These are phyloP conservation scores for Aspergillus sp. DNA, from an alignment of 2,329 filamentous ascomycete species.

Conservation along the genomic window DNA sequence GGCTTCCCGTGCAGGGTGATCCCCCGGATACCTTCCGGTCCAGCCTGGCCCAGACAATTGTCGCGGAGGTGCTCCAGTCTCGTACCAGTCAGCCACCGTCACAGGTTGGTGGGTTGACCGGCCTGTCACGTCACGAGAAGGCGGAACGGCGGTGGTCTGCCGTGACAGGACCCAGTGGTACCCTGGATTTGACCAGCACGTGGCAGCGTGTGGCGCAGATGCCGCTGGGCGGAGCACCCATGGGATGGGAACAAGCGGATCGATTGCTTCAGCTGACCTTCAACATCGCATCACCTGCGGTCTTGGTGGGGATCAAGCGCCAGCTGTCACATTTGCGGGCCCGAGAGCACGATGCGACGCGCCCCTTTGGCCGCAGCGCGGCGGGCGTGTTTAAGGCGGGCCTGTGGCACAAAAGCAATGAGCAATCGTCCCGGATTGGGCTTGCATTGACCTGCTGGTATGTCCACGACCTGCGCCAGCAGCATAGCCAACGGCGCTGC, in stretches of 20 bases:
- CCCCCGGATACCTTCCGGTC: slow-evolving; percentile 1
- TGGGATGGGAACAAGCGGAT: slow-evolving; percentile 10
- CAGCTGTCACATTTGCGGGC: slow-evolving; percentile 9
- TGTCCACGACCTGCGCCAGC: slow-evolving; percentile 7
- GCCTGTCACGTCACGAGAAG: neutral
- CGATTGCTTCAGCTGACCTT: slow-evolving; percentile 12
- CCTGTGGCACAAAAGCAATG: neutral
- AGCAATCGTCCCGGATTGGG: slow-evolving; percentile 10
- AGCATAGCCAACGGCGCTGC: neutral
- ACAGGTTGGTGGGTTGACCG: neutral
- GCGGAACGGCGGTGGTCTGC: slow-evolving; percentile 1
- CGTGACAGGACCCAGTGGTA: neutral
- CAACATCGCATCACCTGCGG: slow-evolving; percentile 11
- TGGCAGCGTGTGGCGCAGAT: slow-evolving; percentile 6
- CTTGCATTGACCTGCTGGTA: slow-evolving; percentile 9
- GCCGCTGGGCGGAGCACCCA: neutral
- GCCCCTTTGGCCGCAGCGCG: neutral
- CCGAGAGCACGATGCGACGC: neutral
- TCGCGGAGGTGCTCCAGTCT: neutral
- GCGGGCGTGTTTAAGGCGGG: slow-evolving; percentile 9
- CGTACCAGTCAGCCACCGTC: neutral
- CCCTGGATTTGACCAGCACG: slow-evolving; percentile 2
- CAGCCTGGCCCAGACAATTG: neutral
- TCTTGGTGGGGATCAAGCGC: slow-evolving; percentile 5
- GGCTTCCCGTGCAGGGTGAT: neutral